Base-by-base conservation (phyloP, 139 green algal species). In the Raphidocelis subcapitata region DNA sequence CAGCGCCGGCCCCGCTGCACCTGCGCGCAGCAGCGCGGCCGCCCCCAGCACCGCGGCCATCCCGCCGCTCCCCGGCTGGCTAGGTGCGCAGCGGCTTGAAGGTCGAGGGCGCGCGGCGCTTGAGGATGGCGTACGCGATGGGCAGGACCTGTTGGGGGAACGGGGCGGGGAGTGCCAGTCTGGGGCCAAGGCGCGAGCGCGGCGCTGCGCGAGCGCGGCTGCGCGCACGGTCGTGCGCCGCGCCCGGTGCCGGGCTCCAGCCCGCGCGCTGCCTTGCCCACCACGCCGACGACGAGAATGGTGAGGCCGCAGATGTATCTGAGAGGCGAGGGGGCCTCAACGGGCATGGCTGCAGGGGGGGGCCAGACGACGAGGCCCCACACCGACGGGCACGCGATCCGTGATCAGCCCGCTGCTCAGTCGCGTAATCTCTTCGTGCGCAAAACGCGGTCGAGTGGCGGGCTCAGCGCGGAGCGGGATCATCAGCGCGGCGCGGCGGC, bases 221-320 rank as follows among this genome's bases (percentile, higher is more conserved):
- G 60, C 63, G 14, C 33, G 15, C 8, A 35, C n/a, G 4, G 35
- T 56, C 21, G 12, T n/a, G n/a, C n/a, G n/a, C n/a, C 5, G 36
- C 4, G 16, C 46, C 44, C 44, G 0, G 14, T 62, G 26, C 49
- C 65, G 21, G 21, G 4, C 14, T 35, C 36, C 2, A 62, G 49
- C 0, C 37, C 29, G 36, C 44, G 35, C 44, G 20, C 36, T 29
- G 20, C 36, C 5, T 2, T 18, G 52, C 69, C 69, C 56, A 84
- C 81, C 54, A 86, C 81, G 57, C 76, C 76, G 65, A 74, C 31
- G 3, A 86, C 18, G 76, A 86, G 81, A 4, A 83, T 52, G 26
- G 77, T 23, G 3, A 72, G 28, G 10, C 81, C 81, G 3, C 75
- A 41, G 26, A 86, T 46, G 51, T 86, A 86, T 5, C 70, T 37